phyloP scores from a whole-genome alignment of 139 green algal species.

The Micractinium conductrix region DNA sequence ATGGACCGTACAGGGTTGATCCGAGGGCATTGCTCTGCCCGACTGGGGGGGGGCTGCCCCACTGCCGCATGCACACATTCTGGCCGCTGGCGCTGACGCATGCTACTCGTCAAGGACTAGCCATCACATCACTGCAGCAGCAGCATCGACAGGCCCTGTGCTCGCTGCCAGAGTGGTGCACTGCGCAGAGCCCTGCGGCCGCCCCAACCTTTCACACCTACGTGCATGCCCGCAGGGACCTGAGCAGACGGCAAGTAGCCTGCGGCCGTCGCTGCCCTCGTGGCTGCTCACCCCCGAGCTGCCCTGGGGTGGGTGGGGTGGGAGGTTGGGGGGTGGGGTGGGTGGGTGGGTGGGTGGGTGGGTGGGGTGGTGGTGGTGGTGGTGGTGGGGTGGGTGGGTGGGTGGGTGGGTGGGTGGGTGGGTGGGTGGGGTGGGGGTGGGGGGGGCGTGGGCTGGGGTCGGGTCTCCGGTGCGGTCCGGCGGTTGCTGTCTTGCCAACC shows the following conservation, averaged over 20 bases:
- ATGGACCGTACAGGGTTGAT: too few relatives aligned
- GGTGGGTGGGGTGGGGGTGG: too few relatives aligned
- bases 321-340: not conserved
- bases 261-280: constrained; percentile 27
- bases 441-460: too few relatives aligned
- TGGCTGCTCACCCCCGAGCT: constrained; percentile 41
- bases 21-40: too few relatives aligned
- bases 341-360: not conserved
- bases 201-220: too few relatives aligned
- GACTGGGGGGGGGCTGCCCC: not conserved
- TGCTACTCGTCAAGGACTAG: not conserved
- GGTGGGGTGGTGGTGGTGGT: not conserved
- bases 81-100: too few relatives aligned
- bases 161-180: too few relatives aligned
- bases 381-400: not conserved
- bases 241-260: not conserved
- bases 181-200: too few relatives aligned
- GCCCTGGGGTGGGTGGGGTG: not conserved
- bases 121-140: not conserved
- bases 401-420: too few relatives aligned
- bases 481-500: too few relatives aligned
- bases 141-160: not conserved
- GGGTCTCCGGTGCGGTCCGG: too few relatives aligned
- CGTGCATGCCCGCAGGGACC: not conserved
- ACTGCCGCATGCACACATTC: not conserved